These are phyloP conservation scores for Malus orientalis DNA, from an alignment of 306 rosid genomes.

Conservation along the genomic window DNA sequence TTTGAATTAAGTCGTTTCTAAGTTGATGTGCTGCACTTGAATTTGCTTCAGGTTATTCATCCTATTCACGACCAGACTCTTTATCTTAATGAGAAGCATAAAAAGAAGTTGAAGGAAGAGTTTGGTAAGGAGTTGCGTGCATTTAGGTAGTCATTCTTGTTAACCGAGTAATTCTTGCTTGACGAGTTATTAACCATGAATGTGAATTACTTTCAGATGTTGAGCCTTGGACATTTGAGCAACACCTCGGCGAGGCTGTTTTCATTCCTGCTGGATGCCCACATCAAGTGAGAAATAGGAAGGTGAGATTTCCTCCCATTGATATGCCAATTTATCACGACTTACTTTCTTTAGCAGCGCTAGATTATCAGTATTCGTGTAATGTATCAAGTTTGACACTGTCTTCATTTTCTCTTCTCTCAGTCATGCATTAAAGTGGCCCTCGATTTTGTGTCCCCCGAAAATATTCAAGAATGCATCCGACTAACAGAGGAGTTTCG, in stretches of 20 bases:
- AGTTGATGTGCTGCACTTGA: constrained; percentile 13
- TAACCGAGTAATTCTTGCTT: background rate
- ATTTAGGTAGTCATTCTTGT: constrained; percentile 1
- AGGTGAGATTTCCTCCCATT: constrained; percentile 21
- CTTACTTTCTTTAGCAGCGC: background rate
- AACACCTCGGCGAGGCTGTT: constrained; percentile 62
- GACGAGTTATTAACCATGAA: background rate
- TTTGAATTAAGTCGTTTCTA: background rate
- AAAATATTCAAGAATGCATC: constrained; percentile 50
- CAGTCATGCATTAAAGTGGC: constrained; percentile 70
- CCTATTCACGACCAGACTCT: constrained; percentile 61
- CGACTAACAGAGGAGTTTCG: constrained; percentile 53
- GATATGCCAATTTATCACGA: background rate
- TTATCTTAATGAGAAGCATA: constrained; percentile 49
- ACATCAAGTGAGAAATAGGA: constrained; percentile 63
- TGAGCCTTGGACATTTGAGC: constrained; percentile 70
- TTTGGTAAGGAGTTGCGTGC: constrained; percentile 35
- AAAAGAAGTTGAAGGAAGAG: constrained; percentile 52
- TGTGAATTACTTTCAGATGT: constrained; percentile 26
- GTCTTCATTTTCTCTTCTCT: constrained; percentile 9
- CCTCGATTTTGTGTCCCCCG: constrained; percentile 59
- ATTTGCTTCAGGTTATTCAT: constrained; percentile 49
- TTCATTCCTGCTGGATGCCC: constrained; percentile 72
- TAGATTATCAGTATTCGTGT: background rate
- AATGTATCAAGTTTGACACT: constrained; percentile 18